A percentile compares a stretch with the other conserved stretches of the same genome.
Conservation (phyloP, 2,329 filamentous ascomycete genomes). For the Didymella arachidicola region DNA sequence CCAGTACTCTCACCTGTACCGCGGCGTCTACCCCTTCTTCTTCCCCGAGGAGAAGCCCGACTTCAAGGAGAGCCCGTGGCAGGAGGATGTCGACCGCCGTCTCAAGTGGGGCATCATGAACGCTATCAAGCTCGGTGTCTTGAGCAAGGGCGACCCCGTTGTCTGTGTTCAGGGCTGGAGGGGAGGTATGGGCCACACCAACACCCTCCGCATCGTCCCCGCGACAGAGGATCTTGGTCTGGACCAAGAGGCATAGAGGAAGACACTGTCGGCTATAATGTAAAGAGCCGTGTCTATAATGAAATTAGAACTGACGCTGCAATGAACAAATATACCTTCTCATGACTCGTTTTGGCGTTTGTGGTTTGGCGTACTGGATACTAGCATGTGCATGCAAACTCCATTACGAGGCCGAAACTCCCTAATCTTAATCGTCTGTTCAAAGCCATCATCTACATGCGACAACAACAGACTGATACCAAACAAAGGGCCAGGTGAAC, state of each 20-base stretch:
- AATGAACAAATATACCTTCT: conserved; percentile 23
- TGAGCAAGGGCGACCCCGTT: conserved; percentile 75
- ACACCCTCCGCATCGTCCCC: conserved; percentile 69
- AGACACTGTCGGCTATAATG: conserved; percentile 21
- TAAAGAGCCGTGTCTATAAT: conserved; percentile 23
- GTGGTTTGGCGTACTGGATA: conserved; percentile 31
- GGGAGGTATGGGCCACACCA: conserved; percentile 90
- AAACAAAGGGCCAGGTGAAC: conserved; percentile 8
- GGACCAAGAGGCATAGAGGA: conserved; percentile 54
- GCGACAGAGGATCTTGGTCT: conserved; percentile 60
- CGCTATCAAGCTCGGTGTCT: conserved; percentile 81
- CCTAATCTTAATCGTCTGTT: conserved; percentile 2
- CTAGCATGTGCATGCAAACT: conserved; percentile 35
- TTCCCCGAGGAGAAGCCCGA: conserved; percentile 95
- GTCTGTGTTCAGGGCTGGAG: conserved; percentile 91
- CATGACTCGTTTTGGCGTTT: conserved; percentile 39
- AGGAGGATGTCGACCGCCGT: conserved; percentile 96
- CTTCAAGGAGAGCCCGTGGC: conserved; percentile 92
- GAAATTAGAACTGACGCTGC: conserved; percentile 19
- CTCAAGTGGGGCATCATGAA: conserved; percentile 96
- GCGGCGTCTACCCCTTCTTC: conserved; percentile 96
- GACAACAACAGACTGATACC: conserved; percentile 6
- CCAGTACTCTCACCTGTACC: conserved; percentile 89
- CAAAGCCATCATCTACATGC: not conserved
- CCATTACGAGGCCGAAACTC: conserved; percentile 6